phyloP scores from a whole-genome alignment of 179 eudicot species.

The Amaranthus tricolor region DNA sequence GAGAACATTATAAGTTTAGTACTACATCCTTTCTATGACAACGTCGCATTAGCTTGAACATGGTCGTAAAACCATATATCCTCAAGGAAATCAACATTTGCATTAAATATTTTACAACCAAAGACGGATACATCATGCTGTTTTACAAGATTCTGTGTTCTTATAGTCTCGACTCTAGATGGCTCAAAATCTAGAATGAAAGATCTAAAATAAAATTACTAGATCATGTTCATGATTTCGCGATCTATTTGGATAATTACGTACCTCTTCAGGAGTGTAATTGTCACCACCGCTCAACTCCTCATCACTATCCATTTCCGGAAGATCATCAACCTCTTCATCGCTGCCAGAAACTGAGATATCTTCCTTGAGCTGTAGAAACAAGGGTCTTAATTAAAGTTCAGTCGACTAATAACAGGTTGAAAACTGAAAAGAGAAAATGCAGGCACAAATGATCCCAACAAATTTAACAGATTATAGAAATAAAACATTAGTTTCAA shows the following conservation, averaged over 20 bases:
- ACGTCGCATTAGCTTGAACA: neutral
- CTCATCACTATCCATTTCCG: conserved; percentile 71
- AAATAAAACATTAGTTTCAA: neutral
- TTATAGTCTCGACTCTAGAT: neutral
- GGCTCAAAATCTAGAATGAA: neutral
- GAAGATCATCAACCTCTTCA: conserved; percentile 81
- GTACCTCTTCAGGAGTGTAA: conserved; percentile 75
- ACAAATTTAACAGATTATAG: neutral
- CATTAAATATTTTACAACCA: neutral
- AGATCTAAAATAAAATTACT: neutral
- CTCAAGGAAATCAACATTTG: neutral
- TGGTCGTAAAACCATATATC: neutral
- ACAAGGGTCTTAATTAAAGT: conserved; percentile 2
- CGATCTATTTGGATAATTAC: neutral
- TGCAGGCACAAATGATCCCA: neutral
- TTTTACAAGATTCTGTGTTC: neutral
- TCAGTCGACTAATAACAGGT: neutral
- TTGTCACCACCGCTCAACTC: conserved; percentile 56
- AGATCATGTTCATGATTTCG: neutral
- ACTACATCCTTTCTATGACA: neutral
- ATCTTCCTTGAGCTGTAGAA: conserved; percentile 73
- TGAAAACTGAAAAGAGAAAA: neutral
- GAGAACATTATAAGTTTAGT: neutral
- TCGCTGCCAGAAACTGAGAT: conserved; percentile 82
- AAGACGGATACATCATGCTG: neutral